Conservation (phyloP, 257 asterid species). For the Fraxinus quadrangulata region DNA sequence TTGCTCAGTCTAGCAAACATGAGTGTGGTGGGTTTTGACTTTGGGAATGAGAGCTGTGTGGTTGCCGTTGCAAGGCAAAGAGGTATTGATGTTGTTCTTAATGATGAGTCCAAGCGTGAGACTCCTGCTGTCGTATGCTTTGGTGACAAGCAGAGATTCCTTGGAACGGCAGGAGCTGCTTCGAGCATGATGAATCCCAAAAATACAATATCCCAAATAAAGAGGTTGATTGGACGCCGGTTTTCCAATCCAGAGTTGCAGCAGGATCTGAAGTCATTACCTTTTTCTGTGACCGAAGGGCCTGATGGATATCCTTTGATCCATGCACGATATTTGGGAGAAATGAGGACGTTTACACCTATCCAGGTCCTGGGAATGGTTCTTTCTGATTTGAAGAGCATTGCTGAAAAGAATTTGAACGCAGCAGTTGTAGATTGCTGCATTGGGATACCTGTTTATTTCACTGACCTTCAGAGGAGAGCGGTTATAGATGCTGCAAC, state of each 20-base stretch:
- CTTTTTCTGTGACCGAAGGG: constrained; percentile 48
- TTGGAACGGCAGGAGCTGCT: constrained; percentile 60
- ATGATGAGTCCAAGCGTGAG: constrained; percentile 55
- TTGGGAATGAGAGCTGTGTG: constrained; percentile 56
- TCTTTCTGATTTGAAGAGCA: constrained; percentile 46
- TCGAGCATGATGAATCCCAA: constrained; percentile 61
- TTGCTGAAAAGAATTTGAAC: constrained; percentile 54
- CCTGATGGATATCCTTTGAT: constrained; percentile 54
- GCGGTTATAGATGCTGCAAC: constrained; percentile 58
- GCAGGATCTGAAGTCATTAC: constrained; percentile 46
- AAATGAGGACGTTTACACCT: constrained; percentile 47
- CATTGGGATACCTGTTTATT: constrained; percentile 53
- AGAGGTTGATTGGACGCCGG: constrained; percentile 51
- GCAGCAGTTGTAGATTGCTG: constrained; percentile 57
- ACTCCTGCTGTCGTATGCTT: constrained; percentile 58
- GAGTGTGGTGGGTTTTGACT: constrained; percentile 62
- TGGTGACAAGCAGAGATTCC: constrained; percentile 55
- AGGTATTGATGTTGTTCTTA: constrained; percentile 58
- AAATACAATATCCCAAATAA: constrained; percentile 51
- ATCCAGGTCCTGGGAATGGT: constrained; percentile 55
- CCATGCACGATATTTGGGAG: constrained; percentile 49
- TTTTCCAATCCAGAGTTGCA: constrained; percentile 55
- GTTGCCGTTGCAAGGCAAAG: constrained; percentile 58
- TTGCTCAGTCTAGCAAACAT: constrained; percentile 29
- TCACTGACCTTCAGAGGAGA: constrained; percentile 57